Base-by-base conservation (phyloP, 2,329 filamentous ascomycete genomes). In the Stachybotrys chartarum region DNA sequence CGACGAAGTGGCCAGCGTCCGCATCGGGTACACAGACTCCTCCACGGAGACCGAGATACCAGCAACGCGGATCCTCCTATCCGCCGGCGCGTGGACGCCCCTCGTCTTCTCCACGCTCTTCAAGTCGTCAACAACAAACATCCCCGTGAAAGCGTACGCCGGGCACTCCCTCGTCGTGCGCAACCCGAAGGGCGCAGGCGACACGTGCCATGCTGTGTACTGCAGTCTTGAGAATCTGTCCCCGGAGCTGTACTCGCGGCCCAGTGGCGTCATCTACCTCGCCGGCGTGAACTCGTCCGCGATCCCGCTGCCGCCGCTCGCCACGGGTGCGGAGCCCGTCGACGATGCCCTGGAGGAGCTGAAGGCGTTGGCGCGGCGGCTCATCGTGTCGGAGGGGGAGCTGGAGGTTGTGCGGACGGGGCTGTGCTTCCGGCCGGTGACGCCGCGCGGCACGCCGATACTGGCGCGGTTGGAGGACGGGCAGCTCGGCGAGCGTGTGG, bases 351-450 rank as follows among this genome's bases (percentile, higher is more conserved):
- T 87, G 2, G 71, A 72, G 7, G 70, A 74, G 65, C 64, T 88
- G 52, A 78, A 76, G 57, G 64, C 67, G 8, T 75, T 78, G 18
- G 79, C 81, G 6, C 68, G 64, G 42, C 70, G 68, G 30, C 70
- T 87, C 49, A 67, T 87, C 12, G 73, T 73, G 2, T 63, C 66
- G 4, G 63, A 67, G 0, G 74, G 80, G 47, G 55, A 53, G 3
- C 59, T 90, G 16, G 77, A 88, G 59, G 70, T 89, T 12, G 65
- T 90, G 11, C 77, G 85, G 42, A 79, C 85, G 60, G 82, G 82
- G 0, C 66, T 92, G 55, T 93, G 89, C 66, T 91, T 90, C 70
- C 79, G 90, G 12, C 88, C 89, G 0, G 80, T 88, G 3, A 86
- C 86, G 24, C 71, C 76, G 1, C 78, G 75, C 52, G 88, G 87